Conservation (phyloP, 2,329 filamentous ascomycete species). For the Ophiostoma montium region DNA sequence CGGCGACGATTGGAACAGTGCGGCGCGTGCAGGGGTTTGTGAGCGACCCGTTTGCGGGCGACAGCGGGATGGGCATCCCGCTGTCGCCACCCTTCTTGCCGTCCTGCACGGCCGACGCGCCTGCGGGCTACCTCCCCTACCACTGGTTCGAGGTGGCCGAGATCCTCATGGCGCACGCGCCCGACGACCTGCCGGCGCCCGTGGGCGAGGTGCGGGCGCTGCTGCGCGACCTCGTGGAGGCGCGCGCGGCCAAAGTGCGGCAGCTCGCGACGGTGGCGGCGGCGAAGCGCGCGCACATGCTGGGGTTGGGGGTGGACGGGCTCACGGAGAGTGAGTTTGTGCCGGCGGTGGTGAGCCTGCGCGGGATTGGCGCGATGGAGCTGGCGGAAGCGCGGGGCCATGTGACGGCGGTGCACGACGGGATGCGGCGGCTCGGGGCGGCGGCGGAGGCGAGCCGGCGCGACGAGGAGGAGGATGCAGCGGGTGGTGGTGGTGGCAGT, state of each 20-base stretch:
- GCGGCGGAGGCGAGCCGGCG: slow-evolving; percentile 64
- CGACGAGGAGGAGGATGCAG: slow-evolving; percentile 55
- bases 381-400: slow-evolving; percentile 76
- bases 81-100: slow-evolving; percentile 65
- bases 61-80: slow-evolving; percentile 15
- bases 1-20: slow-evolving; percentile 14
- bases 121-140: slow-evolving; percentile 64
- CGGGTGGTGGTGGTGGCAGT: slow-evolving; percentile 41
- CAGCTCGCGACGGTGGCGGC: slow-evolving; percentile 30
- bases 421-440: slow-evolving; percentile 67
- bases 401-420: slow-evolving; percentile 74
- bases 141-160: slow-evolving; percentile 92
- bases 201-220: slow-evolving; percentile 61
- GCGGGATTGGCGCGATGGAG: slow-evolving; percentile 85
- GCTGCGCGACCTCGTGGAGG: slow-evolving; percentile 71
- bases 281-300: slow-evolving; percentile 14
- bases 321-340: not conserved
- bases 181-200: slow-evolving; percentile 60
- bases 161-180: slow-evolving; percentile 70
- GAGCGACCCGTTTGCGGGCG: slow-evolving; percentile 6
- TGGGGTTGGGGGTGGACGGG: slow-evolving; percentile 19
- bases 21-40: slow-evolving; percentile 15
- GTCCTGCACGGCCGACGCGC: slow-evolving; percentile 55
- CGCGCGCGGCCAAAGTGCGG: slow-evolving; percentile 78
- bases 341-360: slow-evolving; percentile 40